Percentiles rank a stretch among this genome's conserved stretches.
Conservation (phyloP, 1,284 basidiomycete genomes). For the Agroathelia rolfsii region DNA sequence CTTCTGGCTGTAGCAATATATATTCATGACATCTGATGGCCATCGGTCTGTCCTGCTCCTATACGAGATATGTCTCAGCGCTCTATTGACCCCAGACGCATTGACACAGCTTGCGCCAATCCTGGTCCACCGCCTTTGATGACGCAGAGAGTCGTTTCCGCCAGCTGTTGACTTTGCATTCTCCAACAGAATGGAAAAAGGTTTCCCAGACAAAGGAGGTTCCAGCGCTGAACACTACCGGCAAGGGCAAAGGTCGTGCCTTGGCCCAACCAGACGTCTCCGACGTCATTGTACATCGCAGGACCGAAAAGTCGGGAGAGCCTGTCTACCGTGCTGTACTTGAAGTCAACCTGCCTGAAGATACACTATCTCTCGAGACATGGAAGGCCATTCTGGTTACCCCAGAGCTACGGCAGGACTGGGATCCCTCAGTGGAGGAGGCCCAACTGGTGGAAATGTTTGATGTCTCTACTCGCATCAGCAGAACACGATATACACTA, state of each 20-base stretch:
- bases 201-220: constrained; percentile 38
- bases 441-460: constrained; percentile 80
- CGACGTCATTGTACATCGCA: constrained; percentile 65
- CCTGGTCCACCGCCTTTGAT: constrained; percentile 63
- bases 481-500: constrained; percentile 82
- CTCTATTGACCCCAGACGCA: constrained; percentile 1
- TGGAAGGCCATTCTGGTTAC: constrained; percentile 81
- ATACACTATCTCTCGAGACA: constrained; percentile 57
- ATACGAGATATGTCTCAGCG: constrained; percentile 1
- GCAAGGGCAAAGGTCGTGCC: constrained; percentile 52
- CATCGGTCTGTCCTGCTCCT: too few species aligned
- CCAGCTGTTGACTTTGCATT: constrained; percentile 53
- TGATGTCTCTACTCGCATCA: constrained; percentile 77
- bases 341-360: constrained; percentile 63
- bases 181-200: constrained; percentile 62
- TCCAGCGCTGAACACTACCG: constrained; percentile 28
- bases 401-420: constrained; percentile 77
- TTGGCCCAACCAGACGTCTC: constrained; percentile 44
- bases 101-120: constrained; percentile 50
- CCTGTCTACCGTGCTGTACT: constrained; percentile 75
- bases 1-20: too few species aligned
- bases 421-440: constrained; percentile 89
- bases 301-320: constrained; percentile 54
- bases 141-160: constrained; percentile 65
- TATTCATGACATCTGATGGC: too few species aligned